Evolutionary conservation across 306 rosid species (phyloP).

Genomic region (Astragalus membranaceus): DNA sequence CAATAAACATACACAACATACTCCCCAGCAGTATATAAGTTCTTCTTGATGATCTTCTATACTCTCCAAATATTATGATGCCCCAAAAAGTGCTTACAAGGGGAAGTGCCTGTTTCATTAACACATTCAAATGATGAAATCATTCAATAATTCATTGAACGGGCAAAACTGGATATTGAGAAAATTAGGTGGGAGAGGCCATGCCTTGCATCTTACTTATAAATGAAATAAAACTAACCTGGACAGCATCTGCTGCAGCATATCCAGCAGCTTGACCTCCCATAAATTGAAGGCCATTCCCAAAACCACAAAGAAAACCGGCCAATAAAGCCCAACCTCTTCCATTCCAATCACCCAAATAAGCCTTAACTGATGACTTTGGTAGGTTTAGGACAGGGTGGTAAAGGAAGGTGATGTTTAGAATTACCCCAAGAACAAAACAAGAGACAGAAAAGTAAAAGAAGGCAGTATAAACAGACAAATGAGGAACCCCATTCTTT

Average conservation of each 20-base stretch:
- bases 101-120: constrained; percentile 76
- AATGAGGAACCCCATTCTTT: constrained; percentile 65
- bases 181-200: neutral
- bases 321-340: constrained; percentile 93
- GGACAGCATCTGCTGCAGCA: constrained; percentile 98
- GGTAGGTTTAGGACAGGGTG: constrained; percentile 65
- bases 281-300: constrained; percentile 95
- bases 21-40: constrained; percentile 51
- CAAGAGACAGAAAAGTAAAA: constrained; percentile 82
- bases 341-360: constrained; percentile 74
- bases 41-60: constrained; percentile 69
- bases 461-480: constrained; percentile 76
- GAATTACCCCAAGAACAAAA: constrained; percentile 55
- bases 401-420: constrained; percentile 73
- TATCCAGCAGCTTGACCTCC: constrained; percentile 99
- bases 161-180: neutral
- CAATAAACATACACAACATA: constrained; percentile 80
- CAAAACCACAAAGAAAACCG: constrained; percentile 83
- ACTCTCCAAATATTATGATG: constrained; percentile 70
- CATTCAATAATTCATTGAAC: neutral
- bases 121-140: constrained; percentile 3
- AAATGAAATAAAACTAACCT: constrained; percentile 44
- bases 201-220: neutral
- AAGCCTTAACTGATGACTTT: constrained; percentile 67
- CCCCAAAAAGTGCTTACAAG: constrained; percentile 96